Evolutionary conservation across 306 rosid genomes (phyloP).

Genomic region (Malus asiatica): DNA sequence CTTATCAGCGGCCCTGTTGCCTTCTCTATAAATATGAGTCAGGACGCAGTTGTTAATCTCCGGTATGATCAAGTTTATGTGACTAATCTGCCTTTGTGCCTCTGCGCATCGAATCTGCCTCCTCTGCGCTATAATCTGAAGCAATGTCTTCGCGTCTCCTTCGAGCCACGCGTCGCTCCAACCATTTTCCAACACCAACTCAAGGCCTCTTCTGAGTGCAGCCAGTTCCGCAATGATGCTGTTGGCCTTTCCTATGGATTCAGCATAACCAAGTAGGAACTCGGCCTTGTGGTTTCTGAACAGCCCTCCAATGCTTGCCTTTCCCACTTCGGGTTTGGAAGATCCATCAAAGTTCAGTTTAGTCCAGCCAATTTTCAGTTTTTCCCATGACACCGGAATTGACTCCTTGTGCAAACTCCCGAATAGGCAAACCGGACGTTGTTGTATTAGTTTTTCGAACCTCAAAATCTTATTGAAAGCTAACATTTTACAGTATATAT

Average conservation of each 20-base stretch:
- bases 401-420: slow-evolving; percentile 38
- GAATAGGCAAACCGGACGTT: slow-evolving; percentile 20
- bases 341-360: slow-evolving; percentile 79
- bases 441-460: slow-evolving; percentile 27
- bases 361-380: slow-evolving; percentile 57
- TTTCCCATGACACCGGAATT: slow-evolving; percentile 60
- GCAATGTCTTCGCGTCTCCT: slow-evolving; percentile 60
- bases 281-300: slow-evolving; percentile 56
- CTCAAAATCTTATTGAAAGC: slow-evolving; percentile 22
- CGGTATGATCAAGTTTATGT: slow-evolving; percentile 38
- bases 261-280: slow-evolving; percentile 61
- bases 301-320: slow-evolving; percentile 63
- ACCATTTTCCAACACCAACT: slow-evolving; percentile 58
- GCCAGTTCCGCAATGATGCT: slow-evolving; percentile 49
- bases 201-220: slow-evolving; percentile 59
- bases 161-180: slow-evolving; percentile 71
- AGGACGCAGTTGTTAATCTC: slow-evolving; percentile 35
- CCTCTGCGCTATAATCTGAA: slow-evolving; percentile 42
- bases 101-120: slow-evolving; percentile 46
- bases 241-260: slow-evolving; percentile 57
- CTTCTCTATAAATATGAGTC: slow-evolving; percentile 60
- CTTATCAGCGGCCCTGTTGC: slow-evolving; percentile 63
- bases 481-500: slow-evolving; percentile 21
- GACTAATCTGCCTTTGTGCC: slow-evolving; percentile 34
- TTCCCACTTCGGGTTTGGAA: slow-evolving; percentile 27